Evolutionary conservation across 108 stramenopile genomes (phyloP), one percentile per base, ranked within the genome.

Genomic region (Nitzschia inconspicua): DNA sequence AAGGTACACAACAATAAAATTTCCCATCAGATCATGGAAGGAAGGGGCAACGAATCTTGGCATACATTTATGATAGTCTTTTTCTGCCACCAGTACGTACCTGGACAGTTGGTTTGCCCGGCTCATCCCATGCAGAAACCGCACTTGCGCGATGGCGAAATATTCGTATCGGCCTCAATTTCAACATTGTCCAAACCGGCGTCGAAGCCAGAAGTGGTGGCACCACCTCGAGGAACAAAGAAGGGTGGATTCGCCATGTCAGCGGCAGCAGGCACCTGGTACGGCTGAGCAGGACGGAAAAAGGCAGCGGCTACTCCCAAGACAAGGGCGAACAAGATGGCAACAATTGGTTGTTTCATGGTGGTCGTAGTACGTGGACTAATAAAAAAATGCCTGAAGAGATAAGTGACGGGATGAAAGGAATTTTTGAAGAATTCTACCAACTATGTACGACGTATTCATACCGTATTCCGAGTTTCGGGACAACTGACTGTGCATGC

Each of bases 121-220:
- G 84, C 39, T 85, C 84, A 85, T 76, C 84, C 84, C 49, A 85
- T 85, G 80, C 84, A 85, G 80, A 85, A 85, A 22, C 84, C 84
- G 47, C 84, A 85, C 68, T 85, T 85, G 72, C 84, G 75, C 22
- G 80, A 66, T 23, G 84, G 79, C 34, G 68, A 43, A 57, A 79
- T 75, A 73, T 73, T 83, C 19, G 49, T 40, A 54, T 83, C 82
- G 16, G 61, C 68, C 2, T 50, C 59, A 32, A 83, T 70, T 23
- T 66, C 63, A 32, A 65, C 57, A 49, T 83, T 83, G 48, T 83
- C 80, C 18, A 77, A 39, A 16, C 56, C 73, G 25, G 65, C 63
- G 47, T 63, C 53, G 19, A 48, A 47, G n/a, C n/a, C n/a, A 28
- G 9, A 22, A 30, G 41, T 14, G 11, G 29, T 18, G 2, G 53